Evolutionary conservation across 805 yeast genomes (phyloP).

Genomic region (Saccharomycopsis babjevae): DNA sequence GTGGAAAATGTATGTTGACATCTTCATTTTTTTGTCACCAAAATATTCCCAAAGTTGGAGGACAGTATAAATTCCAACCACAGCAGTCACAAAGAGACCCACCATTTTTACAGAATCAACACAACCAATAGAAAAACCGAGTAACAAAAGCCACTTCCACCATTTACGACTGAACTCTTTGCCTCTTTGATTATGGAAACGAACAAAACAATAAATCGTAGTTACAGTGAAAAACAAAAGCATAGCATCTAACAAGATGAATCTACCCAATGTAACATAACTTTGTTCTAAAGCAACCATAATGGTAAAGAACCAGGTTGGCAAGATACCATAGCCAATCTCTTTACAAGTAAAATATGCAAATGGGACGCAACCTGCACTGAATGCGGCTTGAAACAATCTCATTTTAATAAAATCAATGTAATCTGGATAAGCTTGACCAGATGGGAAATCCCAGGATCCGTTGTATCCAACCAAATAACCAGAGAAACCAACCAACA

Average conservation of each 20-base stretch:
- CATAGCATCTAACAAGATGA: constrained; percentile 87
- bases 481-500: constrained; percentile 83
- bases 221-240: constrained; percentile 78
- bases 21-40: constrained; percentile 51
- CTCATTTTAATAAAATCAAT: constrained; percentile 82
- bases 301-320: constrained; percentile 69
- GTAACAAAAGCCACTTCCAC: constrained; percentile 87
- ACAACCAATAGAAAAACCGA: constrained; percentile 84
- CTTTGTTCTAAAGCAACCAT: constrained; percentile 79
- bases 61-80: constrained; percentile 84
- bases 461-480: constrained; percentile 83
- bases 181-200: constrained; percentile 50
- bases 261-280: constrained; percentile 76
- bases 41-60: constrained; percentile 79
- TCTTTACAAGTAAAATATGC: constrained; percentile 75
- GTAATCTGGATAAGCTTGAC: constrained; percentile 62
- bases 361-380: constrained; percentile 76
- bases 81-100: constrained; percentile 79
- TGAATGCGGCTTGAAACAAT: constrained; percentile 73
- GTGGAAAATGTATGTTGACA: constrained; percentile 42
- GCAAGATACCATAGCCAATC: constrained; percentile 58
- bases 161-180: constrained; percentile 59
- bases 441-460: constrained; percentile 80
- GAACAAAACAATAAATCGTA: constrained; percentile 63
- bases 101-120: constrained; percentile 94